These are phyloP conservation scores for Termitomyces sp. DNA, from an alignment of 768 basidiomycete genomes.

Conservation along the genomic window DNA sequence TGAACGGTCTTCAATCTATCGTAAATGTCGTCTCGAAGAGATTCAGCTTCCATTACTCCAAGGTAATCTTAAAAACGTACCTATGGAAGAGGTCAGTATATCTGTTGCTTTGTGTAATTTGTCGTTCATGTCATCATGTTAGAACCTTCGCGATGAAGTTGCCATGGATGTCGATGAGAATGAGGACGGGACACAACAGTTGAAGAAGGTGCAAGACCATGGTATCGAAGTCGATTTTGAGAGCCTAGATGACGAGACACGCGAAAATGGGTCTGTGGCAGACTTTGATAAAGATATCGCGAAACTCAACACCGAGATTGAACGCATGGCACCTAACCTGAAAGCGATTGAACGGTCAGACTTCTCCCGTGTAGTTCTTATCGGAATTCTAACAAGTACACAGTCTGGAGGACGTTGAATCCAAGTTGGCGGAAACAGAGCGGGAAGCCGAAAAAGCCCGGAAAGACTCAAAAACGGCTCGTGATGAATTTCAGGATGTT, in stretches of 20 bases:
- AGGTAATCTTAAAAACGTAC: slow-evolving; percentile 81
- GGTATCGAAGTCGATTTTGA: slow-evolving; percentile 90
- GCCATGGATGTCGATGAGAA: slow-evolving; percentile 93
- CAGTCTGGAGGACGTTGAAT: slow-evolving; percentile 81
- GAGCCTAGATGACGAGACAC: slow-evolving; percentile 69
- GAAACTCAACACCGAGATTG: slow-evolving; percentile 77
- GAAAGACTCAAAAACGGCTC: slow-evolving; percentile 84
- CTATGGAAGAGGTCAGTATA: slow-evolving; percentile 86
- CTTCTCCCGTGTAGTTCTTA: background rate
- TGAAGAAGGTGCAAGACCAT: slow-evolving; percentile 71
- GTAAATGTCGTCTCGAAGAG: slow-evolving; percentile 92
- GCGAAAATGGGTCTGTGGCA: slow-evolving; percentile 62
- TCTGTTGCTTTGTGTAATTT: background rate
- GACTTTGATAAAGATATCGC: slow-evolving; percentile 72
- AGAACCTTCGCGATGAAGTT: slow-evolving; percentile 82
- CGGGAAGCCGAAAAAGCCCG: slow-evolving; percentile 90
- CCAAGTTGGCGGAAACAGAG: slow-evolving; percentile 84
- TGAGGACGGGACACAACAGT: slow-evolving; percentile 74
- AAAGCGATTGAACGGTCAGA: slow-evolving; percentile 88
- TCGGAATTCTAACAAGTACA: background rate
- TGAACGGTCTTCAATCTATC: slow-evolving; percentile 83
- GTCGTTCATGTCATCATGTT: slow-evolving; percentile 6
- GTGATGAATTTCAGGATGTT: slow-evolving; percentile 87
- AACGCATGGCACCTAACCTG: slow-evolving; percentile 93
- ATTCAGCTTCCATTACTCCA: slow-evolving; percentile 73